phyloP scores from a whole-genome alignment of 495 filamentous ascomycete genomes.

The Xylaria flabelliformis region DNA sequence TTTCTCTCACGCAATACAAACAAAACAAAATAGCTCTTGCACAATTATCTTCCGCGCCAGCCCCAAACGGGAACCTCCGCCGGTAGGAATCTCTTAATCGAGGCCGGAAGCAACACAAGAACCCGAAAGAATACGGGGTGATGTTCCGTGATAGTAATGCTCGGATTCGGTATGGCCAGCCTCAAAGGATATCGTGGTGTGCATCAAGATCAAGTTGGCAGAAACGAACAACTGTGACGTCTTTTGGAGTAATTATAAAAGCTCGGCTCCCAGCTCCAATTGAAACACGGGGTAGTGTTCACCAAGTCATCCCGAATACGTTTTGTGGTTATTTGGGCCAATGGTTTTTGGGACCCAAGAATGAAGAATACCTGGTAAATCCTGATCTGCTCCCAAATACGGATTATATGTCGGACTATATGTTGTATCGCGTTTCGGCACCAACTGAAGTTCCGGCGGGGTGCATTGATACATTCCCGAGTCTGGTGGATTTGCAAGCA shows the following conservation, averaged over 20 bases:
- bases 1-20: neutral
- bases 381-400: neutral
- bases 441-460: constrained; percentile 10
- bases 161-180: constrained; percentile 6
- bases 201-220: neutral
- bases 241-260: constrained; percentile 6
- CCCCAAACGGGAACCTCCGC: neutral
- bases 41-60: neutral
- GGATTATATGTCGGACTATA: neutral
- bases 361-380: neutral
- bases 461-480: neutral
- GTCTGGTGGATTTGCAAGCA: neutral
- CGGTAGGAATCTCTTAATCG: neutral
- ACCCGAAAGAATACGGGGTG: neutral
- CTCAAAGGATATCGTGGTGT: neutral
- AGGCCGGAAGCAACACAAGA: constrained; percentile 6
- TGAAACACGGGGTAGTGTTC: constrained; percentile 9
- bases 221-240: neutral
- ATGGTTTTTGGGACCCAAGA: neutral
- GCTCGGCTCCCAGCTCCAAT: neutral
- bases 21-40: neutral
- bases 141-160: constrained; percentile 1
- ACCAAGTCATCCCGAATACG: neutral
- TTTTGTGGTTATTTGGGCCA: neutral
- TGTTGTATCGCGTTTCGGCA: constrained; percentile 14